phyloP scores from a whole-genome alignment of 2,329 filamentous ascomycete species.

The Periconia macrospinosa region DNA sequence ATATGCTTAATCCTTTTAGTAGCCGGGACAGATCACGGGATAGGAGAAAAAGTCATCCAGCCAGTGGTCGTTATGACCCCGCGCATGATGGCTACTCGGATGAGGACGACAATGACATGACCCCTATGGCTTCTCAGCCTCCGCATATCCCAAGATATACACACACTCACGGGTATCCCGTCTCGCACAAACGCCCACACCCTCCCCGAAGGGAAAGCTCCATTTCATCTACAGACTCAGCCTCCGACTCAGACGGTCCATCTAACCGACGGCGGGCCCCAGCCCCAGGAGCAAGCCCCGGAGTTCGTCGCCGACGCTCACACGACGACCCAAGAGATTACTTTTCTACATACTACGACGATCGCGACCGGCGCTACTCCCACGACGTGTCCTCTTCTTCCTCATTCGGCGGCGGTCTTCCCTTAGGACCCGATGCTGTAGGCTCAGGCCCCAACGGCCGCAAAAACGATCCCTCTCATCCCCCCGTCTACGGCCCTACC shows the following conservation, averaged over 20 bases:
- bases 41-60: slow-evolving; percentile 27
- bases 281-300: not conserved
- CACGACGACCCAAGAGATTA: slow-evolving; percentile 44
- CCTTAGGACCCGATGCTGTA: not conserved
- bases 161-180: not conserved
- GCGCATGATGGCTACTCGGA: slow-evolving; percentile 30
- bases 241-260: slow-evolving; percentile 33
- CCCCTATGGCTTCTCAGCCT: slow-evolving; percentile 27
- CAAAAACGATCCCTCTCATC: slow-evolving; percentile 16
- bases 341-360: slow-evolving; percentile 38
- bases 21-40: slow-evolving; percentile 1
- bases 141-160: slow-evolving; percentile 24
- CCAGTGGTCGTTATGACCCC: slow-evolving; percentile 21
- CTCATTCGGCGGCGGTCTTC: not conserved
- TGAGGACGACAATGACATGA: slow-evolving; percentile 33
- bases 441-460: slow-evolving; percentile 5
- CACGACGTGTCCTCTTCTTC: slow-evolving; percentile 20
- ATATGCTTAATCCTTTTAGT: slow-evolving; percentile 40
- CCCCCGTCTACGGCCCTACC: slow-evolving; percentile 47
- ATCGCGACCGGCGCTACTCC: slow-evolving; percentile 25
- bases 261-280: slow-evolving; percentile 27
- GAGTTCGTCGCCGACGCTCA: slow-evolving; percentile 44
- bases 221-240: slow-evolving; percentile 33
- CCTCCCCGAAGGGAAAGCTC: slow-evolving; percentile 38
- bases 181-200: slow-evolving; percentile 35